Conservation (phyloP, 257 asterid species). For the Capsicum chinense region DNA sequence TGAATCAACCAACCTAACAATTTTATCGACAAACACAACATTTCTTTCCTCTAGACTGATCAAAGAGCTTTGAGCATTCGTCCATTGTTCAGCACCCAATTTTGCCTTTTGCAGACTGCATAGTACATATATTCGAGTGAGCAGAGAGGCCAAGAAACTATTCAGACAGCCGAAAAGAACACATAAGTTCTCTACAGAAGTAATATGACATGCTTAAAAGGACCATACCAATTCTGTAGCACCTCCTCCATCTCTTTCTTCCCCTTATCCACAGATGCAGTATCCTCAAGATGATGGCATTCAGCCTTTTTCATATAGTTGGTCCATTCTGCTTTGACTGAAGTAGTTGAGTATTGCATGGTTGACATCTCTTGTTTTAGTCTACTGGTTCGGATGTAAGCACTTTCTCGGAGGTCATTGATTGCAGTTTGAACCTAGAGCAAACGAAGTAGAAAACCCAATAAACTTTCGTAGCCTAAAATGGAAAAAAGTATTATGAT, state of each 20-base stretch:
- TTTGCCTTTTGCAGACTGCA: constrained; percentile 87
- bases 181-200: background rate
- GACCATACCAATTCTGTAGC: constrained; percentile 78
- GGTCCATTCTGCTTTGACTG: constrained; percentile 74
- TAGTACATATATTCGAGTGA: background rate
- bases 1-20: constrained; percentile 61
- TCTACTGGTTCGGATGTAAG: constrained; percentile 71
- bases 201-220: background rate
- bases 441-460: background rate
- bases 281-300: constrained; percentile 70
- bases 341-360: constrained; percentile 75
- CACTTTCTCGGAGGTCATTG: constrained; percentile 76
- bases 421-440: constrained; percentile 79
- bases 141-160: background rate
- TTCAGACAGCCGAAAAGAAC: constrained; percentile 22
- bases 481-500: constrained; percentile 12
- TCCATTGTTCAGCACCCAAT: constrained; percentile 88
- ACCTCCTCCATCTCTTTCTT: constrained; percentile 69
- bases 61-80: constrained; percentile 75
- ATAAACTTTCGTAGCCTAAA: background rate
- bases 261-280: constrained; percentile 71
- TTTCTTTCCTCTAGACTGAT: constrained; percentile 70
- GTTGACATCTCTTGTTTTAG: constrained; percentile 89
- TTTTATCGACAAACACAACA: constrained; percentile 70
- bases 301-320: constrained; percentile 64